Conservation (phyloP, 2,329 filamentous ascomycete species). For the Hypoxylon sp. region DNA sequence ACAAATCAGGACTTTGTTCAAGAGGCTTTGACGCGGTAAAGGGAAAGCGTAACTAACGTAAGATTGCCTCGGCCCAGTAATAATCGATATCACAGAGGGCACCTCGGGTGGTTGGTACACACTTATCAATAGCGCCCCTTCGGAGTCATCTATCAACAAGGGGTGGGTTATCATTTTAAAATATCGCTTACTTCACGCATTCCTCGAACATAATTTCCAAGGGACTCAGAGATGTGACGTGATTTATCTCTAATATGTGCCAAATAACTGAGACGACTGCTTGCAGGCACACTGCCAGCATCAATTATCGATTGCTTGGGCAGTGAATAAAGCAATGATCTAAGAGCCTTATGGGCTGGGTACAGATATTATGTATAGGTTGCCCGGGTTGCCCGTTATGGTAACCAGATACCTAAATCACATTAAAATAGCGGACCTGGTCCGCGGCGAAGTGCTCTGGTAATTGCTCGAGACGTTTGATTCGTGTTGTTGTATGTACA, state of each 20-base stretch:
- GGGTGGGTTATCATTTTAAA: not conserved
- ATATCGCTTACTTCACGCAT: not conserved
- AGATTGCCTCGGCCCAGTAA: constrained; percentile 8
- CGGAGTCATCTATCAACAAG: not conserved
- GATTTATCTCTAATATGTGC: not conserved
- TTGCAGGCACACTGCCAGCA: not conserved
- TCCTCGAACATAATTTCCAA: not conserved
- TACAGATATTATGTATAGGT: too few species aligned
- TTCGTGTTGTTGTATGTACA: constrained; percentile 36
- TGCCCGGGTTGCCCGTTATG: too few species aligned
- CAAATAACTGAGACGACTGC: not conserved
- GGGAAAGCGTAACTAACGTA: not conserved
- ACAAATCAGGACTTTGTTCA: not conserved
- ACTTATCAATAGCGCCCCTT: not conserved
- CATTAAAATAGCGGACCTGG: constrained; percentile 11
- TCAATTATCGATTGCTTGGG: not conserved
- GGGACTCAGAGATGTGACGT: not conserved
- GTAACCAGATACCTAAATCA: too few species aligned
- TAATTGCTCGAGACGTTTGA: constrained; percentile 18
- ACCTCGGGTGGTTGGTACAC: not conserved
- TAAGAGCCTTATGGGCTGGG: too few species aligned
- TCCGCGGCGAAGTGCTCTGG: constrained; percentile 21
- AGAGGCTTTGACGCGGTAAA: not conserved
- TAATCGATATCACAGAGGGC: not conserved
- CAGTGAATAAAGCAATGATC: not conserved